Evolutionary conservation across 1,139 yeast species (phyloP).

Genomic region (Debaryomycetaceae sp.): DNA sequence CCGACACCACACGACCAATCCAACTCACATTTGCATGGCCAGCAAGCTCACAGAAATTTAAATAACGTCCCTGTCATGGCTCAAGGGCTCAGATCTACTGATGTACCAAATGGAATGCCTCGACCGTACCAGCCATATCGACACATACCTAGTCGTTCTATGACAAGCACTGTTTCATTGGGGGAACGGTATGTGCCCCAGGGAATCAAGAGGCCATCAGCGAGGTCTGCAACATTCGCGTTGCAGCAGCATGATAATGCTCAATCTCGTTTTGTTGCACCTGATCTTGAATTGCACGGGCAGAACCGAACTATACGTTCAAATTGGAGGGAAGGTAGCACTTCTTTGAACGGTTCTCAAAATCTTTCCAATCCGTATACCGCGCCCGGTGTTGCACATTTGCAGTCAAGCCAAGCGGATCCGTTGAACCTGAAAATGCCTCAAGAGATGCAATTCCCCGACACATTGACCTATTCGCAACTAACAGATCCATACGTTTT

Average conservation of each 20-base stretch:
- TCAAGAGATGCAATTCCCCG: neutral
- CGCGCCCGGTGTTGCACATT: neutral
- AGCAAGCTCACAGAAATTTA: neutral
- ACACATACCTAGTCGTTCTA: neutral
- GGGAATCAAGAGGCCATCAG: neutral
- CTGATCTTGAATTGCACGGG: neutral
- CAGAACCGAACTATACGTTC: neutral
- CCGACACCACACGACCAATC: neutral
- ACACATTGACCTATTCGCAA: neutral
- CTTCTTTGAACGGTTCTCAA: neutral
- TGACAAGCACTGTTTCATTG: neutral
- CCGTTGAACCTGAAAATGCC: neutral
- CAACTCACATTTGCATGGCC: neutral
- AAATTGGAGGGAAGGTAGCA: no score
- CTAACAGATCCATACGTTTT: neutral
- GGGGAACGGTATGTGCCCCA: neutral
- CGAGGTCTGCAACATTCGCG: constrained; percentile 1
- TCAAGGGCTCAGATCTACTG: neutral
- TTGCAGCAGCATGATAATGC: constrained; percentile 1
- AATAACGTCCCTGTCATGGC: neutral
- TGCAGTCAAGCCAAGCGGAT: neutral
- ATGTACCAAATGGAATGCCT: neutral
- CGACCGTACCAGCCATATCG: neutral
- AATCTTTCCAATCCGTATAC: neutral
- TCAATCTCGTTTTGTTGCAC: neutral